phyloP scores from a whole-genome alignment of 164 flowering plant genomes.

The Cinnamomum micranthum region DNA sequence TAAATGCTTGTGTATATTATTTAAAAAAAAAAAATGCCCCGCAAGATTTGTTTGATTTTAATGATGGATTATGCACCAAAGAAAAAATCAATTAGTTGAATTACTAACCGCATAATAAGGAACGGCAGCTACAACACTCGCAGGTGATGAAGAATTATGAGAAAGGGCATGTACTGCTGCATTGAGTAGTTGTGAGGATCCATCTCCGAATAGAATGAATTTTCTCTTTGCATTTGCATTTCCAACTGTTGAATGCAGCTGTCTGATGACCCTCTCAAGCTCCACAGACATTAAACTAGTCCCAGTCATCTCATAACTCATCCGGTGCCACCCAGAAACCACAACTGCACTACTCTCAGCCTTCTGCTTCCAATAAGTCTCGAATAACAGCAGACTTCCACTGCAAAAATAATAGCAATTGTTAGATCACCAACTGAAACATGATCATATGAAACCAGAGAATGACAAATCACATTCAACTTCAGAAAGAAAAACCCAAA shows the following conservation, averaged over 20 bases:
- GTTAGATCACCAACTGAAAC: neutral
- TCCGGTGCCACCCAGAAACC: conserved; percentile 63
- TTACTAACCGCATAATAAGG: conserved; percentile 51
- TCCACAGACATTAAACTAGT: conserved; percentile 21
- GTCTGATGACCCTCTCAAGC: conserved; percentile 38
- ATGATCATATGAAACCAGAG: no score
- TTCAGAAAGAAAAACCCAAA: no score
- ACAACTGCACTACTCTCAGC: conserved; percentile 40
- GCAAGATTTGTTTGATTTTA: no score
- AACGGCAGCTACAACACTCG: conserved; percentile 44
- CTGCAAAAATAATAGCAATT: conserved; percentile 19
- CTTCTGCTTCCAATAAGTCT: conserved; percentile 60
- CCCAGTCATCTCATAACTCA: conserved; percentile 43
- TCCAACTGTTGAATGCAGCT: conserved; percentile 44
- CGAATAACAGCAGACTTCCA: conserved; percentile 64
- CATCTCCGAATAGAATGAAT: conserved; percentile 55
- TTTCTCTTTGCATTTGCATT: conserved; percentile 52
- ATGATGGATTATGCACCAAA: no score
- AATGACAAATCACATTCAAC: no score
- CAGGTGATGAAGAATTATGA: conserved; percentile 26
- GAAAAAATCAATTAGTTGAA: neutral
- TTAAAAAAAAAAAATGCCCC: no score
- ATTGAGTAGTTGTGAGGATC: conserved; percentile 62
- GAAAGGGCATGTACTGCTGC: conserved; percentile 67
- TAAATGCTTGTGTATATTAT: no score